Evolutionary conservation across 1,284 basidiomycete genomes (phyloP).

Genomic region (Peniophora sp.): DNA sequence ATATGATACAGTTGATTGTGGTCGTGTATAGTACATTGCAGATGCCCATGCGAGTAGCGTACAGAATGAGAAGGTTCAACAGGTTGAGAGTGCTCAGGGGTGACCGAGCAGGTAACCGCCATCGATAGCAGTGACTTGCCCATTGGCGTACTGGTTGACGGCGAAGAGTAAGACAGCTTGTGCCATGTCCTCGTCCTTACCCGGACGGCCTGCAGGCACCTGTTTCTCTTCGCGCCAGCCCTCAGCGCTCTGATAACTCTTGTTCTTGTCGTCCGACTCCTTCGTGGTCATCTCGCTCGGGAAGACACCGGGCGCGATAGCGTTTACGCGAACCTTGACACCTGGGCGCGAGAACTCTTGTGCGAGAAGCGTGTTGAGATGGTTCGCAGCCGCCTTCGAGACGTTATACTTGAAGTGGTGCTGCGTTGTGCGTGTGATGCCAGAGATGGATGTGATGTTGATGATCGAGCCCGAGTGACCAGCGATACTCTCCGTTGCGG

Average conservation of each 20-base stretch:
- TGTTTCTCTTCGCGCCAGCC: conserved; percentile 25
- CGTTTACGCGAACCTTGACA: conserved; percentile 28
- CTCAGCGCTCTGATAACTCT: conserved; percentile 21
- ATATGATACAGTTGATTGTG: no score
- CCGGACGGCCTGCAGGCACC: conserved; percentile 28
- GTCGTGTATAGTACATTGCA: no score
- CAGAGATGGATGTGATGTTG: conserved; percentile 30
- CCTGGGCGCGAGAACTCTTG: conserved; percentile 26
- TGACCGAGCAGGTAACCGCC: conserved; percentile 26
- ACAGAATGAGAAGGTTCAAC: no score
- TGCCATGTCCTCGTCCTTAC: conserved; percentile 28
- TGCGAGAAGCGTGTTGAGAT: conserved; percentile 28
- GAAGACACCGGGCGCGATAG: conserved; percentile 30
- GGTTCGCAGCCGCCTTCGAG: conserved; percentile 29
- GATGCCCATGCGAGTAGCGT: no score
- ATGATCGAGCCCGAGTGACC: conserved; percentile 24
- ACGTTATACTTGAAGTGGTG: conserved; percentile 31
- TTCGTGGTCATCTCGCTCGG: conserved; percentile 29
- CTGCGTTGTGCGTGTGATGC: conserved; percentile 27
- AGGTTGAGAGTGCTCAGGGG: conserved; percentile 16
- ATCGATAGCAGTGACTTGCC: conserved; percentile 22
- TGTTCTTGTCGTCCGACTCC: conserved; percentile 26
- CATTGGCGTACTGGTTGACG: conserved; percentile 27
- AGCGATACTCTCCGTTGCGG: conserved; percentile 16
- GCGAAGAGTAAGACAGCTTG: conserved; percentile 26